Base-by-base conservation (phyloP, 2,329 filamentous ascomycete genomes). In the Paraphoma chrysanthemicola region DNA sequence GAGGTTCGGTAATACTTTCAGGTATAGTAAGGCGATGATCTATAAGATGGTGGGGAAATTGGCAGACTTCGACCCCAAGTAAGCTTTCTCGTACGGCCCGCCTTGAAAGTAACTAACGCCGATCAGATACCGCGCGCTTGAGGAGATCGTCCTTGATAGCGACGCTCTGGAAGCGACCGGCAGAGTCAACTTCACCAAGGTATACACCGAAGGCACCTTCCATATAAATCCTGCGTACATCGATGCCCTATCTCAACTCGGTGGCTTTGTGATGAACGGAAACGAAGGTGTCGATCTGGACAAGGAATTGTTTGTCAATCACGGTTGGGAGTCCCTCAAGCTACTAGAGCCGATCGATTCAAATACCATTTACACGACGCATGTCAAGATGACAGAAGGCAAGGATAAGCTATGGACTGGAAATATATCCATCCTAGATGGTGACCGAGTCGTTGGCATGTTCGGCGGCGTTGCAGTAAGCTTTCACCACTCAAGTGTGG, bases 211-310 rank as follows among this genome's bases (percentile, higher is more conserved):
- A 42, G 10, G n/a, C 5, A 23, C 23, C 8, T 42, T 14, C 11
- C 8, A 42, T 39, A 45, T 28, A 6, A 36, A 63, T 36, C 66
- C 63, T 2, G 11, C 8, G 4, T 42, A 9, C 4, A 42, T 42
- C 39, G 39, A 42, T 16, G 16, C 11, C 39, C 8, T 42, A 3
- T 11, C 14, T 8, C 64, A 66, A 16, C 28, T 53, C 3, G 38
- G 48, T 28, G 64, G 62, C 8, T 69, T 69, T 50, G 57, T 50
- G 14, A 63, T 69, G 64, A 69, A 69, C 29, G 48, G 49, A 12
- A 63, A 59, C 44, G 61, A 64, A 16, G 36, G 18, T 9, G 44
- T 47, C 6, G 53, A 64, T 48, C 23, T 52, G 1, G 49, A 67
- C 1, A 29, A 33, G 4, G 44, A 62, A 9, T 53, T 63, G 1